A percentile compares a stretch with the other conserved stretches of the same genome.
Evolutionary conservation across 129 eudicot genomes (phyloP).

Genomic region (Lonicera japonica): DNA sequence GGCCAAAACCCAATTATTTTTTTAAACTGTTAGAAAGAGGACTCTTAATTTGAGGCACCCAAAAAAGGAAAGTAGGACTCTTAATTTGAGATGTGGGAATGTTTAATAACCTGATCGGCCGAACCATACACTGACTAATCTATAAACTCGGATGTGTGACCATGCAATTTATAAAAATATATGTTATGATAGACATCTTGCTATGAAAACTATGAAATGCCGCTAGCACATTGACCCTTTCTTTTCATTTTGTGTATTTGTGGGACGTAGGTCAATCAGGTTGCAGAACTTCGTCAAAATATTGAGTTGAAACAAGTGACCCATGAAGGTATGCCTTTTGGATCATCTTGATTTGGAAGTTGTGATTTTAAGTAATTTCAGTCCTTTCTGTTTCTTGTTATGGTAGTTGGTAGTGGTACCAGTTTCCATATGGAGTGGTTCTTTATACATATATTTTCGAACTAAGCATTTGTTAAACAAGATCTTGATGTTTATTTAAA

Average conservation of each 20-base stretch:
- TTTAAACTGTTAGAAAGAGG: not conserved
- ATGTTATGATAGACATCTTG: not conserved
- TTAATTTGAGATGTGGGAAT: not conserved
- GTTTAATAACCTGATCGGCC: not conserved
- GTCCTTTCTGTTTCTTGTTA: not conserved
- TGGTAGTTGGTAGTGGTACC: not conserved
- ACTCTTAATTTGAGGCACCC: not conserved
- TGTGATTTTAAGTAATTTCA: no score
- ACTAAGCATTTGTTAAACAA: no score
- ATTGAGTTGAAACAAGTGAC: slow-evolving; percentile 55
- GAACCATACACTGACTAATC: no score
- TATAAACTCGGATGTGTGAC: not conserved
- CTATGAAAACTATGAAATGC: not conserved
- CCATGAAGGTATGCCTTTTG: slow-evolving; percentile 58
- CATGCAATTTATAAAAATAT: not conserved
- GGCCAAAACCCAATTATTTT: no score
- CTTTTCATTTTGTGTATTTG: not conserved
- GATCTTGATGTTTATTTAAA: not conserved
- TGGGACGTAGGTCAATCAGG: slow-evolving; percentile 44
- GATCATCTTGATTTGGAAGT: no score
- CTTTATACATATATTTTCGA: no score
- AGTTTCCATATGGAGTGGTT: no score
- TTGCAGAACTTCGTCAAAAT: slow-evolving; percentile 63
- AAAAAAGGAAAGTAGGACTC: no score
- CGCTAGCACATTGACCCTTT: not conserved